Percentiles rank a stretch among this genome's conserved stretches.
phyloP scores from a whole-genome alignment of 345 rosid genomes.

The Lepidium didymum region DNA sequence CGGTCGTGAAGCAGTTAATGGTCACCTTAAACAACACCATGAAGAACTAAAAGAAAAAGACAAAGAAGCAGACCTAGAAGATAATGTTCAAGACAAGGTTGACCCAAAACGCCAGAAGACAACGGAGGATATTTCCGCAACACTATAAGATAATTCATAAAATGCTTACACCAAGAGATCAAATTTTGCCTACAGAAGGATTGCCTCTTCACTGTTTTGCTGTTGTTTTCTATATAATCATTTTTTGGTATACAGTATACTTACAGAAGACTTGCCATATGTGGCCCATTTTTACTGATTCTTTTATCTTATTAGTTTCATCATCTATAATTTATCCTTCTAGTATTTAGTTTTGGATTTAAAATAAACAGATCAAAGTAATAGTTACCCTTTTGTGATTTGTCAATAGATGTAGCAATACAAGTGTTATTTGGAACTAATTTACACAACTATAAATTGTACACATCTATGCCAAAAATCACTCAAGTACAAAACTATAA shows the following conservation, averaged over 20 bases:
- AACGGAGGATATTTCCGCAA: slow-evolving; percentile 26
- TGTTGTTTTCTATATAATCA: neutral
- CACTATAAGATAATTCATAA: neutral
- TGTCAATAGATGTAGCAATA: neutral
- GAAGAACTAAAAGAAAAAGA: slow-evolving; percentile 19
- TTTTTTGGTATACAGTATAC: neutral
- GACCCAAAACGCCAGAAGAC: slow-evolving; percentile 53
- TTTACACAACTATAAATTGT: neutral
- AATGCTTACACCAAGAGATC: neutral
- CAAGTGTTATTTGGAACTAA: neutral
- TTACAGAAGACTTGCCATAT: neutral
- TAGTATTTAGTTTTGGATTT: neutral
- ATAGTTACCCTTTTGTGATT: neutral
- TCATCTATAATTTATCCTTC: neutral
- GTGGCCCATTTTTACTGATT: neutral
- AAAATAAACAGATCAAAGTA: neutral
- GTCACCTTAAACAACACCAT: slow-evolving; percentile 38
- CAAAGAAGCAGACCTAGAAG: slow-evolving; percentile 7
- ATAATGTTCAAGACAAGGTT: slow-evolving; percentile 26
- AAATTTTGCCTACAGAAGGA: neutral
- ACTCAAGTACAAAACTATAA: neutral
- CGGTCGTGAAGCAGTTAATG: slow-evolving; percentile 76
- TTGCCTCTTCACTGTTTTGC: neutral
- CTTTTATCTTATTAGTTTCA: neutral
- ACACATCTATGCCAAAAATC: neutral